Evolutionary conservation across 2,329 filamentous ascomycete genomes (phyloP), one percentile per base, ranked within the genome.

Genomic region (Periconia digitata): DNA sequence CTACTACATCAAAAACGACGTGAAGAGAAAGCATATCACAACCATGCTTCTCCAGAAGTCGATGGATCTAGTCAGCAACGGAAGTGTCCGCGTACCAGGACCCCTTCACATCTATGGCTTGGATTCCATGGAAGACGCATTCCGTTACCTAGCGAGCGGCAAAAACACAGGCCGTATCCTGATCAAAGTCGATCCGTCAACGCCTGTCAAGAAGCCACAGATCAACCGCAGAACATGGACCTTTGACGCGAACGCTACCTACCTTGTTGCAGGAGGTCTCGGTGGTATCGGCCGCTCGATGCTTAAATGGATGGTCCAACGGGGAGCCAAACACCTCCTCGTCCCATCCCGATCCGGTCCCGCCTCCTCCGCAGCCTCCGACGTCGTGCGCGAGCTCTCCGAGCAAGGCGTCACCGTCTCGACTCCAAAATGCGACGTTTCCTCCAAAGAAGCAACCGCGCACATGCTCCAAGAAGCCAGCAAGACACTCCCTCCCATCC

Each of bases 371-470:
- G 40, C 35, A 27, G 35, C 34, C 8, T 18, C 43, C 36, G 29
- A 38, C 6, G 44, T 59, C 6, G 18, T 59, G 8, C 27, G 45
- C n/a, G 51, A 50, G 24, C 43, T 60, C 15, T 32, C 24, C 5
- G 43, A 29, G 15, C 29, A 42, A 34, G 56, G 53, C 6, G 54
- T 49, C 8, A 17, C 32, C n/a, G 49, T 59, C 7, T 39, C 45
- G 39, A 49, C 49, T 16, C 55, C 53, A 16, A n/a, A 38, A 6
- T 63, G 59, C 37, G 61, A 63, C 20, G 53, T 63, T 16, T 43
- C 55, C 8, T 34, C 55, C 16, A 21, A 34, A 6, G 22, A 20
- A 6, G 41, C 53, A 6, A 41, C 60, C 3, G 27, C 48, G 7
- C 7, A 29, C 15, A 45, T 34, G 6, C 43, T 63, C 2, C 6